Conservation (phyloP, 2,329 filamentous ascomycete genomes). For the Pseudogymnoascus sp. region DNA sequence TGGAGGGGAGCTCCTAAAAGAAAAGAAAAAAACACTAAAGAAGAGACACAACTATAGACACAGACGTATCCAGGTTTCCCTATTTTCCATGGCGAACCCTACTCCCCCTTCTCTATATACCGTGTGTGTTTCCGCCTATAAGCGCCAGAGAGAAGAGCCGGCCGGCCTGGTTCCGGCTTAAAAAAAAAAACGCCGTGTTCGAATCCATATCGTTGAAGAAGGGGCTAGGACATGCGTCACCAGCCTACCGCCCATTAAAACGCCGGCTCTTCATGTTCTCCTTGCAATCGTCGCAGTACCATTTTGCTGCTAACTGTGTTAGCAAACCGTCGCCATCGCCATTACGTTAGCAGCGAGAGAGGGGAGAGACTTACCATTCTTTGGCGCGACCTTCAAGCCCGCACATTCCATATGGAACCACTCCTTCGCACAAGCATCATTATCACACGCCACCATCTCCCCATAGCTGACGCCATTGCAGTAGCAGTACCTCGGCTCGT, state of each 20-base stretch:
- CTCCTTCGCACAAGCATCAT: constrained; percentile 62
- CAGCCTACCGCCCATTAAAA: constrained; percentile 19
- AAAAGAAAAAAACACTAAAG: neutral
- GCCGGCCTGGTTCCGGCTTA: neutral
- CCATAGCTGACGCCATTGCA: constrained; percentile 74
- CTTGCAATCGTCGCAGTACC: constrained; percentile 28
- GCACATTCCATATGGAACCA: constrained; percentile 83
- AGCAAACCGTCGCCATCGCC: neutral
- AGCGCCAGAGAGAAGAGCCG: constrained; percentile 7
- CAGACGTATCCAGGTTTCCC: constrained; percentile 1
- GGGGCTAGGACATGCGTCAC: neutral
- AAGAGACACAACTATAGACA: neutral
- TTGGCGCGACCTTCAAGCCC: constrained; percentile 70
- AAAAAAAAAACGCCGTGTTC: neutral
- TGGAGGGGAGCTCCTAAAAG: neutral
- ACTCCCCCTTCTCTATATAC: neutral
- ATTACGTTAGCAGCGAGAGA: neutral
- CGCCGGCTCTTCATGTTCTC: constrained; percentile 23
- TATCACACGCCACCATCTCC: constrained; percentile 78
- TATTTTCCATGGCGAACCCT: neutral
- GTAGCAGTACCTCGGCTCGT: constrained; percentile 71
- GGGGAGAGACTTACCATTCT: constrained; percentile 29
- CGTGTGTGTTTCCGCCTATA: neutral
- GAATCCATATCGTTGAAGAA: neutral
- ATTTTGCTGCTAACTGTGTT: constrained; percentile 21